Conservation (phyloP, 2,329 filamentous ascomycete species). For the Sarocladium strictum region DNA sequence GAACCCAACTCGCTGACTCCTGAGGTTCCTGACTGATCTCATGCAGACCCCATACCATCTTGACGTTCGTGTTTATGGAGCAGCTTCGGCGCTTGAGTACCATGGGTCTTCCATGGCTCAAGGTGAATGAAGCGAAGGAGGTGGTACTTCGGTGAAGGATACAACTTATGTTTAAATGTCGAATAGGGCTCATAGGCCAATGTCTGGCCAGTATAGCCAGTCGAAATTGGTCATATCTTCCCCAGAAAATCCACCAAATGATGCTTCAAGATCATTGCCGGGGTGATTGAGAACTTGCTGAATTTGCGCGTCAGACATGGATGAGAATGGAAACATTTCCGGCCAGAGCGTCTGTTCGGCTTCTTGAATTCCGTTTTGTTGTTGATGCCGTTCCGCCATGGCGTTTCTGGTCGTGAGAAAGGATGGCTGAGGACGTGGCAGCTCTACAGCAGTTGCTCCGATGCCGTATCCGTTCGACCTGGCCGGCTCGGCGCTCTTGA, state of each 20-base stretch:
- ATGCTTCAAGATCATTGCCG: constrained; percentile 45
- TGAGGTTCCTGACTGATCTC: constrained; percentile 13
- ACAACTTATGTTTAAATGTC: neutral
- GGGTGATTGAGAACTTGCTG: constrained; percentile 59
- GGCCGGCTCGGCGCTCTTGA: constrained; percentile 11
- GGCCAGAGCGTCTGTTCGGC: constrained; percentile 28
- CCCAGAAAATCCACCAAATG: constrained; percentile 49
- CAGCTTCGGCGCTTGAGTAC: constrained; percentile 30
- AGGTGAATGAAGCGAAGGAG: constrained; percentile 1
- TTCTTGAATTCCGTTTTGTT: neutral
- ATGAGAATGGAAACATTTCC: constrained; percentile 55
- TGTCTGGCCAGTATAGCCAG: constrained; percentile 48
- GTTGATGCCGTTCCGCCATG: constrained; percentile 11
- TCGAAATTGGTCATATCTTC: constrained; percentile 54
- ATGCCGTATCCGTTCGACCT: constrained; percentile 12
- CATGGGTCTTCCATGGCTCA: constrained; percentile 1
- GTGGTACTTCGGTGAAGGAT: constrained; percentile 1
- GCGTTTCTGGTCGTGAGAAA: constrained; percentile 9
- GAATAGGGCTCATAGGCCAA: constrained; percentile 24
- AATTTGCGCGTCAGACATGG: constrained; percentile 66
- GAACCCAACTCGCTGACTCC: constrained; percentile 8
- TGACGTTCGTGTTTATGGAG: constrained; percentile 41
- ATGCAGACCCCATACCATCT: constrained; percentile 34
- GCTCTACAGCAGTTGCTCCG: constrained; percentile 6
- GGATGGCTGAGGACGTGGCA: constrained; percentile 9